These are phyloP conservation scores for Chrysopogon serrulatus DNA, from an alignment of 176 grass and related monocot genomes.

Conservation along the genomic window DNA sequence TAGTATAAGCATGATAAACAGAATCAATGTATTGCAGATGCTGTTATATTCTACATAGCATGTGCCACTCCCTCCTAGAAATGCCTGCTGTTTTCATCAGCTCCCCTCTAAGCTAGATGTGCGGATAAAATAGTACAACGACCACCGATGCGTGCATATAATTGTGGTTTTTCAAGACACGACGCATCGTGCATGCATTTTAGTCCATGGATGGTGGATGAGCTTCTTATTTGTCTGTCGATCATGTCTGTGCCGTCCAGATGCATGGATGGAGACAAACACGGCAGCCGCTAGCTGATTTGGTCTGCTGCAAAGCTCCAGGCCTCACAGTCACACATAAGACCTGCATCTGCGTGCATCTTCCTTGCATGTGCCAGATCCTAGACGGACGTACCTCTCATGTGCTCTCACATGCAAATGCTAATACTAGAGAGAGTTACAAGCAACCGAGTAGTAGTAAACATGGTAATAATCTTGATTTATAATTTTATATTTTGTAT, in stretches of 20 bases:
- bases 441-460: slow-evolving; percentile 38
- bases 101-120: slow-evolving; percentile 26
- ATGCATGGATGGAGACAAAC: slow-evolving; percentile 33
- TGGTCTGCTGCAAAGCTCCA: slow-evolving; percentile 45
- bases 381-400: slow-evolving; percentile 51
- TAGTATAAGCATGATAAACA: background rate
- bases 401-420: slow-evolving; percentile 64
- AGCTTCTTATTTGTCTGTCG: background rate
- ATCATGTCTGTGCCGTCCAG: slow-evolving; percentile 1
- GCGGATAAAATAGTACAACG: slow-evolving; percentile 14
- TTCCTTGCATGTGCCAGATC: slow-evolving; percentile 35
- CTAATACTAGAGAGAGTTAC: slow-evolving; percentile 16
- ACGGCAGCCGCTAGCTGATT: slow-evolving; percentile 25
- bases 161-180: slow-evolving; percentile 1
- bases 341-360: slow-evolving; percentile 26
- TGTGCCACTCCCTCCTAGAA: slow-evolving; percentile 32
- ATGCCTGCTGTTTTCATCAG: slow-evolving; percentile 19
- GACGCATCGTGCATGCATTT: slow-evolving; percentile 3
- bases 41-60: background rate
- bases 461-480: too few species aligned
- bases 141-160: background rate
- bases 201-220: background rate
- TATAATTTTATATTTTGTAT: too few species aligned
- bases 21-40: slow-evolving; percentile 11
- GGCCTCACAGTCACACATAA: slow-evolving; percentile 15